These are phyloP conservation scores for Colletotrichum acutatum DNA, from an alignment of 2,329 filamentous ascomycete species.

Conservation along the genomic window DNA sequence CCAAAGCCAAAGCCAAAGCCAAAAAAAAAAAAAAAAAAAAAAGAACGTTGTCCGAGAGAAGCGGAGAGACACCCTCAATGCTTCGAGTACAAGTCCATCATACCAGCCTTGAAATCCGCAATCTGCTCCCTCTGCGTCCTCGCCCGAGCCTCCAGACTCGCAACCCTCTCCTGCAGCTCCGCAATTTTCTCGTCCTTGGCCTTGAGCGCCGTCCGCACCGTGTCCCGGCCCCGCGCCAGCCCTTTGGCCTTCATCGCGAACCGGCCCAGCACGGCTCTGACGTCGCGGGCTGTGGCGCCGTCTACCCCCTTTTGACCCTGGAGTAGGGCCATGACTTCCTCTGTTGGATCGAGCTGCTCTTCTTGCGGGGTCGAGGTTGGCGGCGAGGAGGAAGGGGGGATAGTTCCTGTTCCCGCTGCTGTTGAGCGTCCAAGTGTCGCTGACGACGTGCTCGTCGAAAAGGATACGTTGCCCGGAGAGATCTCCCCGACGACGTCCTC, in stretches of 20 bases:
- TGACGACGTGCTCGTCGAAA: conserved; percentile 31
- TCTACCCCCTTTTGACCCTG: conserved; percentile 49
- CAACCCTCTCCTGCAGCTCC: conserved; percentile 49
- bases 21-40: not conserved
- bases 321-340: conserved; percentile 63
- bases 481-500: not conserved
- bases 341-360: conserved; percentile 50
- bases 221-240: conserved; percentile 72
- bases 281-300: conserved; percentile 45
- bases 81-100: conserved; percentile 47
- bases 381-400: conserved; percentile 7
- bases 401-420: not conserved
- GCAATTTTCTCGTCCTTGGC: conserved; percentile 65
- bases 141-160: conserved; percentile 52
- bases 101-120: conserved; percentile 49
- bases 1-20: no score
- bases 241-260: conserved; percentile 70
- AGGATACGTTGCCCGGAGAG: conserved; percentile 22
- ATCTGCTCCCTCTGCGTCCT: conserved; percentile 45
- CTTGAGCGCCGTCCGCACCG: conserved; percentile 70
- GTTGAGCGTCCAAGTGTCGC: conserved; percentile 8
- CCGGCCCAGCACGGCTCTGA: conserved; percentile 60
- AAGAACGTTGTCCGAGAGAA: not conserved
- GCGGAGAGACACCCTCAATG: conserved; percentile 17
- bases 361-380: conserved; percentile 19